Conservation (phyloP, 345 rosid species). For the Excoecaria cochinchinensis region DNA sequence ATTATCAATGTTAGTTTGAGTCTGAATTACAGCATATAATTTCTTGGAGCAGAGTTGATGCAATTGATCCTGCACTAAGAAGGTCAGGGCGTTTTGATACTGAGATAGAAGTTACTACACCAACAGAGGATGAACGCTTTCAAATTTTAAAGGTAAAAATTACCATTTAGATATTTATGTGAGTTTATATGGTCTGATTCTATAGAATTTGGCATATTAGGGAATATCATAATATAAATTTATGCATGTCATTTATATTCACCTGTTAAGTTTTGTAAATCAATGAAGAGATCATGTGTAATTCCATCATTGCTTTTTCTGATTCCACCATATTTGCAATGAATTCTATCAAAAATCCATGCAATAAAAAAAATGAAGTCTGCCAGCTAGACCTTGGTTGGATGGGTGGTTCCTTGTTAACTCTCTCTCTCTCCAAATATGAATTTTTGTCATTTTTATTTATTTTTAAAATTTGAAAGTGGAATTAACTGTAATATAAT, state of each 20-base stretch:
- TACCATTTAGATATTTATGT: conserved; percentile 7
- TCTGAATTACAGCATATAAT: neutral
- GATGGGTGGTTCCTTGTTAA: neutral
- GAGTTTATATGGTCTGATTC: neutral
- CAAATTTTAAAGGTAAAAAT: conserved; percentile 68
- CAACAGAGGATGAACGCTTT: conserved; percentile 73
- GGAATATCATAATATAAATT: neutral
- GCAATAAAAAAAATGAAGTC: neutral
- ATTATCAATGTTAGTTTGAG: neutral
- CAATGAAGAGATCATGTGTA: neutral
- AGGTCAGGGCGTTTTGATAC: conserved; percentile 82
- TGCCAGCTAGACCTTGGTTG: neutral
- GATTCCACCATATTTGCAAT: neutral
- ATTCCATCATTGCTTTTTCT: neutral
- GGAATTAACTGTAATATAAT: too few relatives aligned
- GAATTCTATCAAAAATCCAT: neutral
- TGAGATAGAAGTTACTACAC: conserved; percentile 83
- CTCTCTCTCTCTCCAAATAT: neutral
- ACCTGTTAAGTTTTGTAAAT: neutral
- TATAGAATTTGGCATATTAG: neutral
- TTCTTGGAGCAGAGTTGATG: conserved; percentile 58
- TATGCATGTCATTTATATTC: neutral
- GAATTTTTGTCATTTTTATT: neutral
- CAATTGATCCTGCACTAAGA: conserved; percentile 76
- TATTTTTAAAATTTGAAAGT: too few relatives aligned